Evolutionary conservation across 169 alveolate genomes (phyloP).

Genomic region (Cryptosporidium andersoni): DNA sequence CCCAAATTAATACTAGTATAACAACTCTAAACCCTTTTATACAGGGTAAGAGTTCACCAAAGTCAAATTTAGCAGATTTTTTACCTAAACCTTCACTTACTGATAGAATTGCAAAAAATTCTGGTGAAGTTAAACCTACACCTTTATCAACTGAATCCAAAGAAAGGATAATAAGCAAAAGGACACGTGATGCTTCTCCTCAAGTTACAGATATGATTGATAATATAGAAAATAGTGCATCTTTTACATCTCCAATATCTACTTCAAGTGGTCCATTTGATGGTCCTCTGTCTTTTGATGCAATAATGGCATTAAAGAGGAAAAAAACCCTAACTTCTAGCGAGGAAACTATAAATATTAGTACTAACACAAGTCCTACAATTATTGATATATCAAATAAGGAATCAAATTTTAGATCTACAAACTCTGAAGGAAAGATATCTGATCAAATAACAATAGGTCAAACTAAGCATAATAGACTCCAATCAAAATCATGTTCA

Average conservation of each 20-base stretch:
- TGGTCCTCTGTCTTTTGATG: constrained; percentile 65
- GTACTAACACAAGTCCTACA: no score
- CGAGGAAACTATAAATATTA: background rate
- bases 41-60: background rate
- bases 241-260: no score
- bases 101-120: background rate
- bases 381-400: no score
- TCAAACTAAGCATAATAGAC: no score
- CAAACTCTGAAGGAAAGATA: no score
- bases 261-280: constrained; percentile 30
- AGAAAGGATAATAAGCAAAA: background rate
- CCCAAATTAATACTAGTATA: background rate
- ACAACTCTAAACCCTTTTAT: background rate
- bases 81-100: background rate
- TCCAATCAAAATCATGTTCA: no score
- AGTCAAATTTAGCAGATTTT: background rate
- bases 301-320: constrained; percentile 64
- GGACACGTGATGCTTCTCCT: constrained; percentile 1
- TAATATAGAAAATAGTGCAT: background rate
- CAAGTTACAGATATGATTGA: constrained; percentile 2
- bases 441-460: no score
- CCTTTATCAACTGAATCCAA: background rate
- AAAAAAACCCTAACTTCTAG: background rate
- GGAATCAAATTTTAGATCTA: no score
- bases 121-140: background rate